Evolutionary conservation across 139 green algal species (phyloP).

Genomic region (Volvox reticuliferus): DNA sequence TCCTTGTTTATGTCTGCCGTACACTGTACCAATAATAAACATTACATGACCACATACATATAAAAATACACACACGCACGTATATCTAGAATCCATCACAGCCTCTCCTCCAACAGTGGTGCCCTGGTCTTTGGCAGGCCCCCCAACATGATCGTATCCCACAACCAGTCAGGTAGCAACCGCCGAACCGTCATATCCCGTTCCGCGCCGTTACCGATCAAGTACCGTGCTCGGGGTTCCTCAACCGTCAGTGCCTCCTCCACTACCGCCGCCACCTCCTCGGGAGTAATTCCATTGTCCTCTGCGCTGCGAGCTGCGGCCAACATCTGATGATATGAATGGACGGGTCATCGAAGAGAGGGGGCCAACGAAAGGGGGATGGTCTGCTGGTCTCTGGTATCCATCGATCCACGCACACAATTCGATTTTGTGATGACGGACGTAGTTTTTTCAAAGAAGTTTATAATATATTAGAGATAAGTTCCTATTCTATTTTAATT

Average conservation of each 20-base stretch:
- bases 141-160: conserved; percentile 1
- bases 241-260: conserved; percentile 11
- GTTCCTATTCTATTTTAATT: too few species aligned
- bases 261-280: conserved; percentile 30
- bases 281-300: conserved; percentile 9
- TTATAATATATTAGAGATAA: not conserved
- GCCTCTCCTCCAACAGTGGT: not conserved
- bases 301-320: not conserved
- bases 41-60: too few species aligned
- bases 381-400: not conserved
- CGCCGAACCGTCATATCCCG: conserved; percentile 33
- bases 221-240: not conserved
- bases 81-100: too few species aligned
- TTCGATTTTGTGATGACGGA: not conserved
- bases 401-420: not conserved
- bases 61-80: too few species aligned
- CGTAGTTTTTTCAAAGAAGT: not conserved
- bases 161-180: conserved; percentile 38
- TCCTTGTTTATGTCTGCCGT: too few species aligned
- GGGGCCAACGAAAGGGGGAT: too few species aligned
- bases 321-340: not conserved
- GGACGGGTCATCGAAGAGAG: too few species aligned
- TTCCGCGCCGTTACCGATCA: conserved; percentile 38
- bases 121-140: not conserved
- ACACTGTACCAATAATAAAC: too few species aligned